Conservation (phyloP, 331 rosid genomes). For the Acacia pycnantha region DNA sequence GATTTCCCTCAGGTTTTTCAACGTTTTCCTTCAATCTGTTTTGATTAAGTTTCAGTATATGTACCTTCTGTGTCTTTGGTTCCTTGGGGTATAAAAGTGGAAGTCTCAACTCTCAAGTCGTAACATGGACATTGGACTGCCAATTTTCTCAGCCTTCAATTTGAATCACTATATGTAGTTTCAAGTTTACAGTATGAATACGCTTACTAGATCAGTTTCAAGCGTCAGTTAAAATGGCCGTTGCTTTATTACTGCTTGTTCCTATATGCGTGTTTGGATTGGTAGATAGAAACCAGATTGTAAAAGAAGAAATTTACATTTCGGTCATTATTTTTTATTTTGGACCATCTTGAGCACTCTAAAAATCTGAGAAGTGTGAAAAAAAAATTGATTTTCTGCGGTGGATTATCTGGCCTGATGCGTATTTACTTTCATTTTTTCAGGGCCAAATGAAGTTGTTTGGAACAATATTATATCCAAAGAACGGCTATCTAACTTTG, state of each 20-base stretch:
- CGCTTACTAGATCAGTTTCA: neutral
- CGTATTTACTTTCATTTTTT: neutral
- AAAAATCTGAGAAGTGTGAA: neutral
- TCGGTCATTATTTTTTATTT: neutral
- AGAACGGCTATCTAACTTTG: neutral
- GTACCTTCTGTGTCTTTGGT: neutral
- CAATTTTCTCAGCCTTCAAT: neutral
- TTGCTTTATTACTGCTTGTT: neutral
- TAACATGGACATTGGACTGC: neutral
- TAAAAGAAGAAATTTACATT: neutral
- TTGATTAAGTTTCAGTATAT: neutral
- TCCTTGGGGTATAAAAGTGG: neutral
- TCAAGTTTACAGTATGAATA: neutral
- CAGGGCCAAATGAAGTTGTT: neutral
- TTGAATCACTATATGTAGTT: neutral
- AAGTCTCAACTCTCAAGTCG: neutral
- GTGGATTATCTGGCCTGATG: neutral
- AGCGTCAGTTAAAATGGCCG: neutral
- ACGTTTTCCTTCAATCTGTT: neutral
- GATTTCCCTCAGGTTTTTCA: neutral
- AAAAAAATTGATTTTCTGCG: neutral
- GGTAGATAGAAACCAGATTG: neutral
- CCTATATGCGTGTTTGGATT: neutral
- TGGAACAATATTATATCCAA: neutral
- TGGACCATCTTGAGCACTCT: neutral